Evolutionary conservation across 2,329 filamentous ascomycete species (phyloP).

Genomic region (Xylariaceae sp.): DNA sequence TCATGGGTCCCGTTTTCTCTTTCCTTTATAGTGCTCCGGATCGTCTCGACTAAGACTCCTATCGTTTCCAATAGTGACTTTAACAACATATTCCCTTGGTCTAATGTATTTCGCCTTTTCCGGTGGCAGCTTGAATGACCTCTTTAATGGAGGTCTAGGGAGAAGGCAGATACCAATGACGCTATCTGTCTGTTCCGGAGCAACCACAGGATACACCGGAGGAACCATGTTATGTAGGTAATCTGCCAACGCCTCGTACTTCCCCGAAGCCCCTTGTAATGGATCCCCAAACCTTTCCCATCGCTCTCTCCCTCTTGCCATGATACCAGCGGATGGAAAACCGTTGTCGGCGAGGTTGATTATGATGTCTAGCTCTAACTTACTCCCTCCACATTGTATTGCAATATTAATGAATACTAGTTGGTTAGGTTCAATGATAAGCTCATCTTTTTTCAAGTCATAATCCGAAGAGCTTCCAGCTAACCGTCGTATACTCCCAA

Average conservation of each 20-base stretch:
- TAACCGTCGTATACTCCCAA: not conserved
- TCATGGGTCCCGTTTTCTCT: too few relatives aligned
- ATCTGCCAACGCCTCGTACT: slow-evolving; percentile 1
- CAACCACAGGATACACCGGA: slow-evolving; percentile 1
- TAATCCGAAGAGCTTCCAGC: not conserved
- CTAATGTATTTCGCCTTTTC: not conserved
- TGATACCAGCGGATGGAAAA: slow-evolving; percentile 4
- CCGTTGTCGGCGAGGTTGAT: not conserved
- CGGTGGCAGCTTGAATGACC: not conserved
- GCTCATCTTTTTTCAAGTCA: not conserved
- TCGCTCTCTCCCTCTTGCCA: not conserved
- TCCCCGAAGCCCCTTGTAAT: not conserved
- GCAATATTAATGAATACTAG: slow-evolving; percentile 7
- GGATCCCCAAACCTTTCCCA: slow-evolving; percentile 7
- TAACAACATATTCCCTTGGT: slow-evolving; percentile 4
- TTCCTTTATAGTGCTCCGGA: too few relatives aligned
- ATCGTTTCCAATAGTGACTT: not conserved
- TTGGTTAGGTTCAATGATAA: not conserved
- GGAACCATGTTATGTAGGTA: slow-evolving; percentile 4
- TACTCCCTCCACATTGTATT: not conserved
- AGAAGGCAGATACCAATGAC: slow-evolving; percentile 6
- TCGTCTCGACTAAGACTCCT: too few relatives aligned
- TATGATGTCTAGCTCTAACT: not conserved
- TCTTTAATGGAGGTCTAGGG: not conserved
- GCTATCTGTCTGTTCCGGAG: not conserved